phyloP scores from a whole-genome alignment of 306 rosid species.

The Medicago truncatula region DNA sequence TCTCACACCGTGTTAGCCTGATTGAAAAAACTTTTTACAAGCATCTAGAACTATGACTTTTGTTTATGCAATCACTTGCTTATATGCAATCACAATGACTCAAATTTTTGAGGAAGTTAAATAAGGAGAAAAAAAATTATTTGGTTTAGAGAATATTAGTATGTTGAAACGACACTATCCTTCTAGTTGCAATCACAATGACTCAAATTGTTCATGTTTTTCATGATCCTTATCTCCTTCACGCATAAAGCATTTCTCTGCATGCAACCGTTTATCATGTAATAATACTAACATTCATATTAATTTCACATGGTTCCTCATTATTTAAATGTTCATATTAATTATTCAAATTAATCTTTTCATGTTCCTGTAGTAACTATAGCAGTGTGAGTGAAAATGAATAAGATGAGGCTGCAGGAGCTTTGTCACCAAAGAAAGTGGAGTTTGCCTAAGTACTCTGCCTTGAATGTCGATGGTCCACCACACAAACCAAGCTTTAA shows the following conservation, averaged over 20 bases:
- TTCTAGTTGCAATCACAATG: background rate
- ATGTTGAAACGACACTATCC: background rate
- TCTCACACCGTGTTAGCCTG: too few relatives aligned
- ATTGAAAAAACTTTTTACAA: too few relatives aligned
- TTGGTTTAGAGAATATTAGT: background rate
- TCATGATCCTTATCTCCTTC: background rate
- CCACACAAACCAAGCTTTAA: slow-evolving; percentile 62
- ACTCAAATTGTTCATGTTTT: background rate
- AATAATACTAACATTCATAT: background rate
- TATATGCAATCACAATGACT: too few relatives aligned
- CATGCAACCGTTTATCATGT: slow-evolving; percentile 1
- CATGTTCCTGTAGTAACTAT: too few relatives aligned
- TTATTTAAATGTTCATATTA: background rate
- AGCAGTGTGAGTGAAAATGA: slow-evolving; percentile 45
- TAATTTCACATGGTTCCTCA: background rate
- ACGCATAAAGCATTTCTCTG: background rate
- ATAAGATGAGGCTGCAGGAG: slow-evolving; percentile 67
- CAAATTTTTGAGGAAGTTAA: too few relatives aligned
- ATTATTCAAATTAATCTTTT: too few relatives aligned
- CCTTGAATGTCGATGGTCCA: slow-evolving; percentile 54
- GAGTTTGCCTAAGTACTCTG: slow-evolving; percentile 56
- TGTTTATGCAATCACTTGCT: too few relatives aligned
- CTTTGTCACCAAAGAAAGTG: slow-evolving; percentile 63
- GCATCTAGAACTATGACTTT: too few relatives aligned
- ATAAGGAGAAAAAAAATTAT: background rate